Evolutionary conservation across 2,329 filamentous ascomycete genomes (phyloP), one percentile per base, ranked within the genome.

Genomic region (Bipolaris victoriae): DNA sequence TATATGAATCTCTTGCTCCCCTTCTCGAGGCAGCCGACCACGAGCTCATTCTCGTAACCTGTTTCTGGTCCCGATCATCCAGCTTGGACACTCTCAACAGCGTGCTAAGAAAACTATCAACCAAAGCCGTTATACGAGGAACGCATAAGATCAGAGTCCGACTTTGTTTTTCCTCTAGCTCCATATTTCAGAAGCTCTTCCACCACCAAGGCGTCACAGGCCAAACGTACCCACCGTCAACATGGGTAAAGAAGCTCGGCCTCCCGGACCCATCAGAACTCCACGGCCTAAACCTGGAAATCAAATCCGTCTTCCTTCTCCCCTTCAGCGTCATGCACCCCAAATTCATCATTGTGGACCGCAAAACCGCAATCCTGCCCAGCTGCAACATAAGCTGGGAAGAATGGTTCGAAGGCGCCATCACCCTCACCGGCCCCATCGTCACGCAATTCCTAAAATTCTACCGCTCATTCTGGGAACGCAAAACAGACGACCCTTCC

Each of bases 341-440:
- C 0, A 96, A 96, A 68, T 94, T 91, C 65, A 81, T 94, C 36
- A 81, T 95, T 13, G 75, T 94, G 1, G 91, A 96, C 71, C 83
- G 88, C 0, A 74, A 79, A 31, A 81, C 78, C 2, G 89, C 89
- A 0, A 88, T 89, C 66, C 75, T 95, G 9, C 91, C 91, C 0
- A 92, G 89, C 66, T 93, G 90, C 75, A 96, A 96, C 66, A 86
- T 96, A 4, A 92, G 89, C 68, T 95, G 90, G 90, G 91, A 95
- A 74, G 77, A 86, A n/a, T 96, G 91, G 91, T 88, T 94, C 24
- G 91, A 96, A 73, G 90, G 88, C 0, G 91, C 88, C 54, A 78
- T 94, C 3, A 85, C 87, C 52, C 76, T 94, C 10, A 80, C 81
- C 6, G 90, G 90, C 0, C 79, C 82, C 0, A 80, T 89, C 0